Evolutionary conservation across 495 filamentous ascomycete genomes (phyloP).

Genomic region (Hypomontagnella submonticulosa): DNA sequence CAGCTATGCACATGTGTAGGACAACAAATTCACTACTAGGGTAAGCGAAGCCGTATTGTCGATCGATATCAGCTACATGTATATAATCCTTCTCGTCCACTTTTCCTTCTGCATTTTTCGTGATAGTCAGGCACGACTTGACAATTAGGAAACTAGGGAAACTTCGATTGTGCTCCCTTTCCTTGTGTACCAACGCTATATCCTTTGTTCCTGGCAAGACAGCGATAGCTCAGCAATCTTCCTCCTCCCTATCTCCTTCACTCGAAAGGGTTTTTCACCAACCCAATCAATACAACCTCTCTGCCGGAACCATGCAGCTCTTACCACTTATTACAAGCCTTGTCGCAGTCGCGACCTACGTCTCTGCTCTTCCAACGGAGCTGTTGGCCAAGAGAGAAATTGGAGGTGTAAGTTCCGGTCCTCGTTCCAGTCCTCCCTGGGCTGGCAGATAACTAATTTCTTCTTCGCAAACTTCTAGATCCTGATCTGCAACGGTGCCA

Average conservation of each 20-base stretch:
- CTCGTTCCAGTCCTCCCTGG: neutral
- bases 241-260: conserved; percentile 8
- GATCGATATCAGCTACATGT: conserved; percentile 35
- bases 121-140: conserved; percentile 23
- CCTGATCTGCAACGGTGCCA: conserved; percentile 55
- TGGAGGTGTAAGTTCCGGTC: conserved; percentile 47
- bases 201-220: conserved; percentile 9
- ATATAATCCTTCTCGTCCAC: conserved; percentile 28
- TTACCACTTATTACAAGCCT: conserved; percentile 32
- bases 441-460: conserved; percentile 13
- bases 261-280: neutral
- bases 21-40: conserved; percentile 8
- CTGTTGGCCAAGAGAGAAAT: conserved; percentile 42
- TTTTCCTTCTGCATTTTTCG: conserved; percentile 8
- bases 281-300: conserved; percentile 1
- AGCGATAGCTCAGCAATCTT: conserved; percentile 2
- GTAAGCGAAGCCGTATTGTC: conserved; percentile 26
- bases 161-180: conserved; percentile 8
- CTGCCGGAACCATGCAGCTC: conserved; percentile 37
- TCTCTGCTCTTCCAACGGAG: conserved; percentile 29
- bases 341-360: conserved; percentile 29
- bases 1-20: too few species aligned
- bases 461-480: conserved; percentile 43
- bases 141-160: conserved; percentile 4
- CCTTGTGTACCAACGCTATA: conserved; percentile 15